A percentile compares a stretch with the other conserved stretches of the same genome.
phyloP scores from a whole-genome alignment of 1,284 basidiomycete genomes.

The Coniferiporia weirii region DNA sequence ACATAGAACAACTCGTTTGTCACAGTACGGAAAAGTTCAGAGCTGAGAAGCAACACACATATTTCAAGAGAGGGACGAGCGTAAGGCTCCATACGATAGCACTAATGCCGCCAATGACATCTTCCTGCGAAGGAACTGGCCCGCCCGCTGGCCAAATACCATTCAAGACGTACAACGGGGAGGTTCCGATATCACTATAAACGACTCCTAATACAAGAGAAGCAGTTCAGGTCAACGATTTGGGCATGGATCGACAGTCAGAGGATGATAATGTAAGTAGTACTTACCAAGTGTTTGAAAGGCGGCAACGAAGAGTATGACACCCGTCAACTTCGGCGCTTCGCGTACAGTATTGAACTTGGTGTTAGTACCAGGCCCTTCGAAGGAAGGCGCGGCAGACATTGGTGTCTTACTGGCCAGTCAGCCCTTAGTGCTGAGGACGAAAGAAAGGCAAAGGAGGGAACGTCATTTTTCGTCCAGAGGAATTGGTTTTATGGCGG shows the following conservation, averaged over 20 bases:
- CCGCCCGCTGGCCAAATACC: conserved; percentile 52
- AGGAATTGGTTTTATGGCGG: not conserved
- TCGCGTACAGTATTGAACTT: not conserved
- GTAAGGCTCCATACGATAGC: conserved; percentile 63
- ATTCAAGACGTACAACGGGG: conserved; percentile 59
- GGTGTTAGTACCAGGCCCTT: not conserved
- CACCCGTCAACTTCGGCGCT: conserved; percentile 12
- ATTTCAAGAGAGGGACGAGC: conserved; percentile 61
- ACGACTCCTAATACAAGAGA: conserved; percentile 43
- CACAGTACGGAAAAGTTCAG: not conserved
- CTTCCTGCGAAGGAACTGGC: conserved; percentile 46
- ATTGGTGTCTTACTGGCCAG: not conserved
- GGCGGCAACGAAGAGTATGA: conserved; percentile 21
- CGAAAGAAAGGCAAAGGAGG: not conserved
- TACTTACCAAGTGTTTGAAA: conserved; percentile 24
- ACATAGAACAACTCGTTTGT: not conserved
- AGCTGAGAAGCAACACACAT: conserved; percentile 36
- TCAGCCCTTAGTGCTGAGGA: not conserved
- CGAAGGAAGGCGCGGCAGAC: not conserved
- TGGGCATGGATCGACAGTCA: not conserved
- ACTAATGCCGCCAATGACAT: conserved; percentile 54
- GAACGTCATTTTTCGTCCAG: not conserved
- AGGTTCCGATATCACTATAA: conserved; percentile 64
- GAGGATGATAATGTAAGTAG: not conserved
- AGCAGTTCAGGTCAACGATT: not conserved